Conservation (phyloP, 805 yeast species). For the Saturnispora serradocipensis region DNA sequence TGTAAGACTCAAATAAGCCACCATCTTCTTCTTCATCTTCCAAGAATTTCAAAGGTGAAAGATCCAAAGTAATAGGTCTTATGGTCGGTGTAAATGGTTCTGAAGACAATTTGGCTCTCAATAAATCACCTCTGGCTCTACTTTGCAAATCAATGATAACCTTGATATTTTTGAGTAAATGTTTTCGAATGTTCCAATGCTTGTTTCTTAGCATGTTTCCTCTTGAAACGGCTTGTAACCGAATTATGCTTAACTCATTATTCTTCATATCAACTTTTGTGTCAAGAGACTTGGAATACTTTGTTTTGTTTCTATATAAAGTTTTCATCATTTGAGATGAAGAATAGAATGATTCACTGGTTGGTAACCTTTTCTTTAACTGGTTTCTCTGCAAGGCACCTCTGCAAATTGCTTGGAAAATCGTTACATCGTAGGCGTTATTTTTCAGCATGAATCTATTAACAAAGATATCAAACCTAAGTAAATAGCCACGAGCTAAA, state of each 20-base stretch:
- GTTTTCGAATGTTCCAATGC: conserved; percentile 13
- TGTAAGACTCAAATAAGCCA: conserved; percentile 12
- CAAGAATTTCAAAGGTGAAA: neutral
- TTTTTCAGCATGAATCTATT: conserved; percentile 52
- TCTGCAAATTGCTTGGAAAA: conserved; percentile 42
- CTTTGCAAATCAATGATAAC: conserved; percentile 32
- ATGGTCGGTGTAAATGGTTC: neutral
- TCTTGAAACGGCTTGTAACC: conserved; percentile 30
- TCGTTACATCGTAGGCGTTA: conserved; percentile 40
- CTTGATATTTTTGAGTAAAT: conserved; percentile 17
- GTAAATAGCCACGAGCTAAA: conserved; percentile 56
- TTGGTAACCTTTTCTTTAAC: neutral
- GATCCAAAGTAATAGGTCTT: neutral
- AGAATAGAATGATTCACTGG: conserved; percentile 5
- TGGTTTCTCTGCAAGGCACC: conserved; percentile 28
- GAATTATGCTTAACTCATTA: conserved; percentile 18
- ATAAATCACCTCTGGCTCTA: conserved; percentile 31
- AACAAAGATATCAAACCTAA: conserved; percentile 56
- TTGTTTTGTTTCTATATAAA: conserved; percentile 24
- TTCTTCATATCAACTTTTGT: conserved; percentile 13
- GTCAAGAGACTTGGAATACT: conserved; percentile 15
- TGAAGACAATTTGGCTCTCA: neutral
- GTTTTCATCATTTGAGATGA: conserved; percentile 33
- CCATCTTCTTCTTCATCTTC: neutral
- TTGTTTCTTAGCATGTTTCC: conserved; percentile 22